These are phyloP conservation scores for Canavalia ensiformis DNA, from an alignment of 306 rosid species.

Conservation along the genomic window DNA sequence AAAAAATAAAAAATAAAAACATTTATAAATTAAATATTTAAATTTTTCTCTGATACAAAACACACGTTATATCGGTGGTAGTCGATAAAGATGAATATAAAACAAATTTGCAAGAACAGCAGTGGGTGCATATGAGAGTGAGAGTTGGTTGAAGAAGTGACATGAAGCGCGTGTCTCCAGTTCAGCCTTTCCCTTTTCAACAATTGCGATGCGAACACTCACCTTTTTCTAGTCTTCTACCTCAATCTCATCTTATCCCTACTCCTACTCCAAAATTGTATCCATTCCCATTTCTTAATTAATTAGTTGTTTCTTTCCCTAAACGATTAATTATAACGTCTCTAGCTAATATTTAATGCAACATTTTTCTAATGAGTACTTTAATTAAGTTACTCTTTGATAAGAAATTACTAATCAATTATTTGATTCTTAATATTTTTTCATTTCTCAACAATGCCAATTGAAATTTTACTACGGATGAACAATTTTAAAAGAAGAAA, in stretches of 20 bases:
- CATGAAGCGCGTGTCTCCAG: slow-evolving; percentile 12
- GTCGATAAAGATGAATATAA: background rate
- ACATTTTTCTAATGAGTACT: background rate
- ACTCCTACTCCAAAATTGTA: no score
- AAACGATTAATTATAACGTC: background rate
- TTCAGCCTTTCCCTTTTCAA: background rate
- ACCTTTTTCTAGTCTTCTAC: no score
- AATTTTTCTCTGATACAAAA: background rate
- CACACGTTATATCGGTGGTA: background rate
- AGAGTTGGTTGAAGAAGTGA: background rate
- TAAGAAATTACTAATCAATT: no score
- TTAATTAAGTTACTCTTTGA: background rate
- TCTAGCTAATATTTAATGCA: background rate
- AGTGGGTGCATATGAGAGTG: background rate
- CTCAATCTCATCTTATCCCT: no score
- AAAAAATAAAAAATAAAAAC: no score
- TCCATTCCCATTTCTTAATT: background rate
- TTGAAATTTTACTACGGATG: background rate
- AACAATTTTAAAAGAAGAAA: no score
- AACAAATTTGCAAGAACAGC: background rate
- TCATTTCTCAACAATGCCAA: background rate
- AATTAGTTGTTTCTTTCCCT: background rate
- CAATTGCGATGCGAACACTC: background rate
- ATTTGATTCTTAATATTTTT: background rate
- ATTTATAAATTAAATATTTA: no score